Conservation (phyloP, 2,329 filamentous ascomycete species). For the Alternaria sp. region DNA sequence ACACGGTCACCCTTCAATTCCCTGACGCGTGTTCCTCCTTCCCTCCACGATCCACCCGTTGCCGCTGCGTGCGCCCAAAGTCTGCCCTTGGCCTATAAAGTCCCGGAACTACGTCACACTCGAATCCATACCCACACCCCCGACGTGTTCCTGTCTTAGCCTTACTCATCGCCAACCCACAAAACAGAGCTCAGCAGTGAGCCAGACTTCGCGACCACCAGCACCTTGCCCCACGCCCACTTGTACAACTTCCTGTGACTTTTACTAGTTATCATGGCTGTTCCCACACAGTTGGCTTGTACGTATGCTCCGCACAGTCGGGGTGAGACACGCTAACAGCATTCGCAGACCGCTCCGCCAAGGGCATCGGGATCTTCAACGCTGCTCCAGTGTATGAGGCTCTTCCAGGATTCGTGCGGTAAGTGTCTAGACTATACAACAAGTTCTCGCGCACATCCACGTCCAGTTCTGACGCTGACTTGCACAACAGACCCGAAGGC, state of each 20-base stretch:
- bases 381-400: slow-evolving; percentile 86
- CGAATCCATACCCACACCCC: slow-evolving; percentile 18
- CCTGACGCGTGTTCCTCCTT: slow-evolving; percentile 21
- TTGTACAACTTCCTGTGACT: slow-evolving; percentile 68
- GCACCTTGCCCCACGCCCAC: slow-evolving; percentile 34
- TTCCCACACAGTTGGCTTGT: slow-evolving; percentile 92
- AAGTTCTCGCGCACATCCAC: not conserved
- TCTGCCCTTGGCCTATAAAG: slow-evolving; percentile 32
- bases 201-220: slow-evolving; percentile 43
- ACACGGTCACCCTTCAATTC: slow-evolving; percentile 33
- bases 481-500: slow-evolving; percentile 74
- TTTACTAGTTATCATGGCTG: slow-evolving; percentile 95
- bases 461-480: slow-evolving; percentile 13
- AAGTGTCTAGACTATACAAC: slow-evolving; percentile 10
- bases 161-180: slow-evolving; percentile 35
- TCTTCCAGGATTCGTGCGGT: slow-evolving; percentile 77
- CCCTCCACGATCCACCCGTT: slow-evolving; percentile 25
- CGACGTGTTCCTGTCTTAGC: slow-evolving; percentile 42
- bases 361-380: slow-evolving; percentile 93
- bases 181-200: slow-evolving; percentile 23
- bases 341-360: slow-evolving; percentile 80
- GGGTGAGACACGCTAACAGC: slow-evolving; percentile 14
- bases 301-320: slow-evolving; percentile 38
- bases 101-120: slow-evolving; percentile 36
- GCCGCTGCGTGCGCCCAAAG: slow-evolving; percentile 41